Conservation (phyloP, 2,329 filamentous ascomycete species). For the Volutella citrinella region DNA sequence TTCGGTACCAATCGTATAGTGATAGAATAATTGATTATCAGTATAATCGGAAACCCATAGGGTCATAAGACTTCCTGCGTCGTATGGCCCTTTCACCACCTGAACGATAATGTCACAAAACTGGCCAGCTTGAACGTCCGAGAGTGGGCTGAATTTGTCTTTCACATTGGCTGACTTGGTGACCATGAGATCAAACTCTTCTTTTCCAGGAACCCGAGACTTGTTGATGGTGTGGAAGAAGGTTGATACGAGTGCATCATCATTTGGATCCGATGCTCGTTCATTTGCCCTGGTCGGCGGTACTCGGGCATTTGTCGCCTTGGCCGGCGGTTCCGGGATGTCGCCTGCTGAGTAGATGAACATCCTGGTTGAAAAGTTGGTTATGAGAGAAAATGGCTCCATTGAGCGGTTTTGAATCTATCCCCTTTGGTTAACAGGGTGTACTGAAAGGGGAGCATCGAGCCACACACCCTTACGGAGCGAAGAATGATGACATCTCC, state of each 20-base stretch:
- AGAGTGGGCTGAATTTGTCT: conserved; percentile 62
- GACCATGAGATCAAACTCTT: conserved; percentile 40
- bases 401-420: conserved; percentile 41
- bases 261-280: conserved; percentile 21
- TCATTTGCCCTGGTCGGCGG: conserved; percentile 14
- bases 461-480: conserved; percentile 57
- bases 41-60: conserved; percentile 86
- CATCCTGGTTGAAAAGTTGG: conserved; percentile 40
- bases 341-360: conserved; percentile 38
- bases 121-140: conserved; percentile 52
- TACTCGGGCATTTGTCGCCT: conserved; percentile 33
- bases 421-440: conserved; percentile 7
- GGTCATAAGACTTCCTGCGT: conserved; percentile 45
- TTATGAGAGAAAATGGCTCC: conserved; percentile 39
- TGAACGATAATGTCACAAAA: conserved; percentile 72
- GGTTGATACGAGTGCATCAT: conserved; percentile 45
- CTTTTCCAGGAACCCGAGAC: conserved; percentile 37
- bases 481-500: conserved; percentile 45
- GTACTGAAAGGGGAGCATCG: too few relatives aligned
- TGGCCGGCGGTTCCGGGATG: conserved; percentile 32
- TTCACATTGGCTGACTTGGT: conserved; percentile 41
- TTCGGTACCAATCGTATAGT: conserved; percentile 36
- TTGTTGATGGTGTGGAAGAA: conserved; percentile 46
- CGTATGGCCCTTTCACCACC: conserved; percentile 55
- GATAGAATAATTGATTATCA: conserved; percentile 60